phyloP scores from a whole-genome alignment of 2,329 filamentous ascomycete genomes.

The Phialophora tarda region DNA sequence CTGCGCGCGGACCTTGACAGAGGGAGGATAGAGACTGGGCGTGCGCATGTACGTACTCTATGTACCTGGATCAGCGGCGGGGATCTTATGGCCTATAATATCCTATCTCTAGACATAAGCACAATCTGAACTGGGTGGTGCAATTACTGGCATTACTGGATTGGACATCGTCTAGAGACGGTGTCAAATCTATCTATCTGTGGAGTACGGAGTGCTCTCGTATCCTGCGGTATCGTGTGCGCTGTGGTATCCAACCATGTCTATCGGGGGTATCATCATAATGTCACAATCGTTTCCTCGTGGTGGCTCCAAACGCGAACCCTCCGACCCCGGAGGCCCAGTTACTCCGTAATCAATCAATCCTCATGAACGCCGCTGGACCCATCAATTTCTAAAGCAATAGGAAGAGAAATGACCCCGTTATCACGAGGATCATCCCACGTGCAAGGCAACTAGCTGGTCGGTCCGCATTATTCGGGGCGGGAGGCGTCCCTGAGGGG shows the following conservation, averaged over 20 bases:
- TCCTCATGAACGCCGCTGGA: not conserved
- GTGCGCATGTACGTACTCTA: no score
- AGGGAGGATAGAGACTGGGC: no score
- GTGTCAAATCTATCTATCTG: not conserved
- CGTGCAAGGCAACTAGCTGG: not conserved
- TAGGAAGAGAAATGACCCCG: not conserved
- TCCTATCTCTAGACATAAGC: no score
- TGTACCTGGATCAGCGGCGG: no score
- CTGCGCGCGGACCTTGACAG: no score
- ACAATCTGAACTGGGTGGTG: not conserved
- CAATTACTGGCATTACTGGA: not conserved
- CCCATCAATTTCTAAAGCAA: not conserved
- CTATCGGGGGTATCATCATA: conserved; percentile 4
- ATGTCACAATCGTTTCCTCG: conserved; percentile 6
- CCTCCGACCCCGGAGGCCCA: not conserved
- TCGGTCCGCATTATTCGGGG: not conserved
- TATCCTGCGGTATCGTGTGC: not conserved
- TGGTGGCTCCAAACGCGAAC: not conserved
- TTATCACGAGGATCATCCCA: not conserved
- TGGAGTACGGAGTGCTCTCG: not conserved
- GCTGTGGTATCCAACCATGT: not conserved
- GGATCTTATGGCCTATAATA: no score
- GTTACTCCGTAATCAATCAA: not conserved
- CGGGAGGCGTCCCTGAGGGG: not conserved
- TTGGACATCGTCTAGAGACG: not conserved